Percentiles rank a stretch among this genome's conserved stretches.
Evolutionary conservation across 192 early-diverging fungal genomes (phyloP).

Genomic region (Mortierella claussenii): DNA sequence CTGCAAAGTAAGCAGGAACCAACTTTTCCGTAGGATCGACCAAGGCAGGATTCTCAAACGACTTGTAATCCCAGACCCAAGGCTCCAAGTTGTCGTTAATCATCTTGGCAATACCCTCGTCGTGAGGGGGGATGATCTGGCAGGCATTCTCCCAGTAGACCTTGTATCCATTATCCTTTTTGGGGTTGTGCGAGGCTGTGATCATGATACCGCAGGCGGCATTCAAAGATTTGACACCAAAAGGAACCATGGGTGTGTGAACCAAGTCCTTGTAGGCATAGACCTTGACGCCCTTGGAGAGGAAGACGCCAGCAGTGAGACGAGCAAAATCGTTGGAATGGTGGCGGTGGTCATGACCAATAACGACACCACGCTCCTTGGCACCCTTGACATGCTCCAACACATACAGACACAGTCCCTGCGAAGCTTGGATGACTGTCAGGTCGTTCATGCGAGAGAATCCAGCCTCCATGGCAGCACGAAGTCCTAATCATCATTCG

Average conservation of each 20-base stretch:
- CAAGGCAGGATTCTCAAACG: constrained; percentile 66
- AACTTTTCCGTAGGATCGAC: constrained; percentile 69
- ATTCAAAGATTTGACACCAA: constrained; percentile 77
- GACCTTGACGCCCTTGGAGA: constrained; percentile 82
- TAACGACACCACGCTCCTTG: constrained; percentile 80
- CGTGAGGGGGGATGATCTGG: constrained; percentile 92
- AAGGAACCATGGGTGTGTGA: constrained; percentile 92
- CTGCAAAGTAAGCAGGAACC: constrained; percentile 77
- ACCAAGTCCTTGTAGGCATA: constrained; percentile 78
- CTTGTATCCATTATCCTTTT: constrained; percentile 93
- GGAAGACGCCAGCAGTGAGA: constrained; percentile 85
- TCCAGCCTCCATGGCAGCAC: constrained; percentile 94
- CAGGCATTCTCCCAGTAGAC: constrained; percentile 91
- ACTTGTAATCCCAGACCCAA: constrained; percentile 74
- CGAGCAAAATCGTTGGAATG: constrained; percentile 85
- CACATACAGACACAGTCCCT: constrained; percentile 84
- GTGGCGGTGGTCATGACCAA: constrained; percentile 96
- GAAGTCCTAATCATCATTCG: constrained; percentile 63
- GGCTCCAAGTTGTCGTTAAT: constrained; percentile 76
- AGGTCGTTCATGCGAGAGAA: constrained; percentile 93
- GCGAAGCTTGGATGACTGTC: constrained; percentile 93
- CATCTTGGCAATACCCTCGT: constrained; percentile 78
- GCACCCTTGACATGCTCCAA: constrained; percentile 65
- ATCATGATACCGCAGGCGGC: constrained; percentile 94
- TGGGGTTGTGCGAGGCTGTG: constrained; percentile 95